phyloP scores from a whole-genome alignment of 1,284 basidiomycete species.

The Clitocybe nebularis region DNA sequence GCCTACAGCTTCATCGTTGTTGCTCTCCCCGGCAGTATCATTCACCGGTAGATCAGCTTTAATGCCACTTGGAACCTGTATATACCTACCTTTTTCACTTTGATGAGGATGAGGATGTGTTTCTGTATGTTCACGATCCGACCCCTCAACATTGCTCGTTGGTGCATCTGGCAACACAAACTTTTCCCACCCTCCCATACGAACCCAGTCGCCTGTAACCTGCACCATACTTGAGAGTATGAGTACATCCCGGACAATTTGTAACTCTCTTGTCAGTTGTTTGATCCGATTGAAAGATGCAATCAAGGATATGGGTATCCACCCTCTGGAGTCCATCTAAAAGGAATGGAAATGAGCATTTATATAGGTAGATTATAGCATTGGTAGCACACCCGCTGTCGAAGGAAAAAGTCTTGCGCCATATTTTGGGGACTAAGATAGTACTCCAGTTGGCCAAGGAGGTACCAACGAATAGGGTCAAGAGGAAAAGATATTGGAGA shows the following conservation, averaged over 20 bases:
- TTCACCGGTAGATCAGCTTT: not conserved
- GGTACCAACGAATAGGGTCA: constrained; percentile 60
- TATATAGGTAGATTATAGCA: too few relatives aligned
- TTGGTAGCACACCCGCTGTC: constrained; percentile 60
- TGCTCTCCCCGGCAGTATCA: constrained; percentile 4
- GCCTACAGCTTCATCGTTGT: constrained; percentile 1
- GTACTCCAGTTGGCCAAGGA: constrained; percentile 84
- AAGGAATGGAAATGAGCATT: too few relatives aligned
- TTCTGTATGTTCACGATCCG: constrained; percentile 8
- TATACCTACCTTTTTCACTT: constrained; percentile 2
- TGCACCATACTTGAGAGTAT: constrained; percentile 67
- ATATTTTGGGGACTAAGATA: constrained; percentile 87
- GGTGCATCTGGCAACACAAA: constrained; percentile 73
- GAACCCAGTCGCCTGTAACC: constrained; percentile 65
- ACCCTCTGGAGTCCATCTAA: constrained; percentile 88
- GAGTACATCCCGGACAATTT: constrained; percentile 72
- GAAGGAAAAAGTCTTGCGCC: constrained; percentile 77
- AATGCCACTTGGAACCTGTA: not conserved
- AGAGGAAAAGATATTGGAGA: constrained; percentile 55
- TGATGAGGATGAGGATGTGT: not conserved
- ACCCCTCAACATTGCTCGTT: constrained; percentile 37
- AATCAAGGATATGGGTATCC: constrained; percentile 79
- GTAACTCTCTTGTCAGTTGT: constrained; percentile 61
- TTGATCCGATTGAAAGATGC: constrained; percentile 86
- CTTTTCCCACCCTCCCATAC: constrained; percentile 62